Evolutionary conservation across 208 protist genomes (phyloP).

Genomic region (Leishmania tarentolae): DNA sequence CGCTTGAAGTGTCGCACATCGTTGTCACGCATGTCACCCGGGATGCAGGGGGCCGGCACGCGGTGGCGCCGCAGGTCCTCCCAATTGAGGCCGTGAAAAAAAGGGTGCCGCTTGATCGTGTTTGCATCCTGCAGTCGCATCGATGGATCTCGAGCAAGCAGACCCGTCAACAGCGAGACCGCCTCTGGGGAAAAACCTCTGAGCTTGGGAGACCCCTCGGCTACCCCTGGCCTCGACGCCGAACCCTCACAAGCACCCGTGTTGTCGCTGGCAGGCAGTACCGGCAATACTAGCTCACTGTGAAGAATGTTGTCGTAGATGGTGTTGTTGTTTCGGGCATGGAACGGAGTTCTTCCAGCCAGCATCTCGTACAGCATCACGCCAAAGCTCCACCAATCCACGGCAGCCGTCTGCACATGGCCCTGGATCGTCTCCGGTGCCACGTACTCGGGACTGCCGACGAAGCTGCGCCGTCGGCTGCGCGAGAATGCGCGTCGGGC

Average conservation of each 20-base stretch:
- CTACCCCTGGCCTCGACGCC: background rate
- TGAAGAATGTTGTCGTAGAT: conserved; percentile 81
- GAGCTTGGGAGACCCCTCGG: conserved; percentile 13
- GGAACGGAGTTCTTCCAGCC: conserved; percentile 90
- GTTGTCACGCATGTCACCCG: conserved; percentile 36
- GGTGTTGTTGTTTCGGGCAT: conserved; percentile 82
- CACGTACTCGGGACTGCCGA: conserved; percentile 90
- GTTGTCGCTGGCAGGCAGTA: conserved; percentile 13
- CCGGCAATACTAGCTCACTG: conserved; percentile 45
- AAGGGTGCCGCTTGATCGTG: conserved; percentile 66
- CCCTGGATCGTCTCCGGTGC: conserved; percentile 92
- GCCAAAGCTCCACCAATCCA: conserved; percentile 97
- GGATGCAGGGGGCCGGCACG: conserved; percentile 51
- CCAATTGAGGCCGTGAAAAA: conserved; percentile 78
- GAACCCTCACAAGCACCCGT: background rate
- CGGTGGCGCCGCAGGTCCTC: conserved; percentile 43
- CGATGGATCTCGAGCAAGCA: conserved; percentile 58
- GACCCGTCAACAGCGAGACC: conserved; percentile 50
- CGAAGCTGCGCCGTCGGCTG: conserved; percentile 79
- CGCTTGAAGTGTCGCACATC: conserved; percentile 82
- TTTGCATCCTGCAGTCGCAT: conserved; percentile 43
- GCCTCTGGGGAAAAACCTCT: conserved; percentile 60
- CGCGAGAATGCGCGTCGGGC: conserved; percentile 73
- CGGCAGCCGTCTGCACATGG: conserved; percentile 89
- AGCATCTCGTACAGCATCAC: conserved; percentile 96